phyloP scores from a whole-genome alignment of 83 land plant genomes.

The Picea mariana region DNA sequence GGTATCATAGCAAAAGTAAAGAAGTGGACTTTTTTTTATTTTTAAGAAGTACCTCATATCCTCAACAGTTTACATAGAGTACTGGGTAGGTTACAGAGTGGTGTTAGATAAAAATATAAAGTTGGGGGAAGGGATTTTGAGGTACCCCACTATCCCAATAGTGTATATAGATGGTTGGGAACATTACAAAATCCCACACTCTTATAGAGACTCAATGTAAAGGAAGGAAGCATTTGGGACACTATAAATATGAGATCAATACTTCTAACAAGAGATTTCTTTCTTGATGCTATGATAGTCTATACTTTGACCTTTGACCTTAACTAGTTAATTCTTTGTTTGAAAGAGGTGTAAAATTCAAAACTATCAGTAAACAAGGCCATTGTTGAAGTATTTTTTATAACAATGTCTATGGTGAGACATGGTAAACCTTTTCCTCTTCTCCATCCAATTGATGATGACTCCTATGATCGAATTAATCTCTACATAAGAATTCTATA shows the following conservation, averaged over 20 bases:
- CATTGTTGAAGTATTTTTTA: conserved; percentile 34
- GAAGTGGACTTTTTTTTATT: too few species aligned
- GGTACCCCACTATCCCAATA: too few species aligned
- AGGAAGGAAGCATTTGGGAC: too few species aligned
- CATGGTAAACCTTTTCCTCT: conserved; percentile 53
- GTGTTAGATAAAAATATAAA: too few species aligned
- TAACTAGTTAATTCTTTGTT: conserved; percentile 25
- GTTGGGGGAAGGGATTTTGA: too few species aligned
- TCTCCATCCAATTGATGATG: conserved; percentile 66
- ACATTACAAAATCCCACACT: too few species aligned
- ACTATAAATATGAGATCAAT: conserved; percentile 59
- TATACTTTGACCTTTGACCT: conserved; percentile 60
- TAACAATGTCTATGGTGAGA: conserved; percentile 60
- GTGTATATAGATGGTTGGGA: too few species aligned
- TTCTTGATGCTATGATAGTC: conserved; percentile 81
- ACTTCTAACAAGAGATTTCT: conserved; percentile 76
- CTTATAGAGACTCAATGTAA: too few species aligned
- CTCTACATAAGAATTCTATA: conserved; percentile 59
- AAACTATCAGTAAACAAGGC: conserved; percentile 52
- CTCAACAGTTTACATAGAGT: too few species aligned
- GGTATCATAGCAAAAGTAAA: too few species aligned
- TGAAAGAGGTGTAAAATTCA: conserved; percentile 59
- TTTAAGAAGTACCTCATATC: too few species aligned
- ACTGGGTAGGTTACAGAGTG: too few species aligned
- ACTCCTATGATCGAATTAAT: conserved; percentile 61